Base-by-base conservation (phyloP, 306 rosid species). In the Hippophae tibetana region DNA sequence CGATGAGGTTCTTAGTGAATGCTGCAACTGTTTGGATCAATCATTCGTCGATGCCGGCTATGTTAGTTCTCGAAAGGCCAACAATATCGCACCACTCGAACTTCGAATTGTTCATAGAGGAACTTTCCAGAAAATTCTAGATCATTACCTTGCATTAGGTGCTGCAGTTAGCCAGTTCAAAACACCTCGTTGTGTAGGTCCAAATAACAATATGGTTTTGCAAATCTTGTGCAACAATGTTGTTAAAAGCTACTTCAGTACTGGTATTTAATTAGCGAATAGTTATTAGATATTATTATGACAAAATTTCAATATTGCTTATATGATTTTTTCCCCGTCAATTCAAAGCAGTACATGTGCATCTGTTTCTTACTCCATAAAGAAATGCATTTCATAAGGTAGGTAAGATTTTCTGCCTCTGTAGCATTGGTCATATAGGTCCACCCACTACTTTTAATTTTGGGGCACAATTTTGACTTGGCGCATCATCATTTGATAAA, bases 31-130 rank as follows among this genome's bases (percentile, higher is more conserved):
- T 45, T 23, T 93, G 70, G 99, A 93, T 66, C 69, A 61, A 61
- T 65, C 90, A 13, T 93, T 93, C 60, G 57, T 75, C 0, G 99
- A 93, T 60, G 80, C 84, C 3, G 97, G 97, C 27, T 93, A 93
- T 50, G 52, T 68, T 0, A 75, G 88, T 27, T 80, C 94, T 0
- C 77, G 96, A 25, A 86, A 88, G 62, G 81, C 80, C 40, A 84
- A 82, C 1, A 13, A 77, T 46, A 88, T 88, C 0, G 95, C 78
- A 6, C 70, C 96, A 0, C 85, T 93, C 0, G 97, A 93, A 65
- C 90, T 93, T 53, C 76, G 80, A 25, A 68, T 93, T 62, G 84
- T 93, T 14, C 42, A 62, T 52, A 74, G 66, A 54, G 99, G 96
- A 65, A 88, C 97, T n/a, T 88, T 93, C 57, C 85, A 72, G 48